phyloP scores from a whole-genome alignment of 441 rosid species.

The Gossypium trilobum region DNA sequence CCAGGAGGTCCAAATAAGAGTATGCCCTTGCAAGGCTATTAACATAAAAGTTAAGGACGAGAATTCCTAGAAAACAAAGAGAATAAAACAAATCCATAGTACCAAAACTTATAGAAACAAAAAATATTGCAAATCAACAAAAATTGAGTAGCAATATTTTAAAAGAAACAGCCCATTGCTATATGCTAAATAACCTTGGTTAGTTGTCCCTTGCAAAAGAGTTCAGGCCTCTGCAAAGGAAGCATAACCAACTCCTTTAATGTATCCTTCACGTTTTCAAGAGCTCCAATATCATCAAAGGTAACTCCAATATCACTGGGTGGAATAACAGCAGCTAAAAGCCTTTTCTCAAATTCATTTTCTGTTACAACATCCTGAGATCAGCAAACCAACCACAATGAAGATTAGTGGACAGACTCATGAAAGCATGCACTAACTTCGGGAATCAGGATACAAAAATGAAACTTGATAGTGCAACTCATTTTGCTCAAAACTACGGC shows the following conservation, averaged over 20 bases:
- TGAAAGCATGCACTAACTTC: not conserved
- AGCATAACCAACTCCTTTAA: slow-evolving; percentile 91
- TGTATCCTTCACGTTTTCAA: slow-evolving; percentile 87
- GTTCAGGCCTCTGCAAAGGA: slow-evolving; percentile 80
- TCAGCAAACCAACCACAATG: slow-evolving; percentile 14
- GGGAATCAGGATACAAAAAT: not conserved
- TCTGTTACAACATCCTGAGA: slow-evolving; percentile 81
- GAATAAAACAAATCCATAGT: slow-evolving; percentile 2
- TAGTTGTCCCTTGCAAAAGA: slow-evolving; percentile 82
- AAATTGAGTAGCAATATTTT: not conserved
- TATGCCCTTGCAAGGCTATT: slow-evolving; percentile 86
- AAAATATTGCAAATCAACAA: not conserved
- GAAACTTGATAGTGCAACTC: not conserved
- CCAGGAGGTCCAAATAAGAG: slow-evolving; percentile 94
- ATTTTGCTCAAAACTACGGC: not conserved
- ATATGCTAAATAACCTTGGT: slow-evolving; percentile 47
- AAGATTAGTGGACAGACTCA: slow-evolving; percentile 1
- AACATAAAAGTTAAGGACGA: slow-evolving; percentile 9
- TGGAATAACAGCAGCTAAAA: slow-evolving; percentile 81
- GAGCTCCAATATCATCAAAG: slow-evolving; percentile 85
- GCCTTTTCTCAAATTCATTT: slow-evolving; percentile 88
- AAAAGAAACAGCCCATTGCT: slow-evolving; percentile 7
- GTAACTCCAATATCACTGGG: slow-evolving; percentile 86
- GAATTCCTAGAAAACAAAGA: not conserved
- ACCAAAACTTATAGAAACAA: not conserved